Base-by-base conservation (phyloP, 495 filamentous ascomycete genomes). In the Recurvomyces mirabilis region DNA sequence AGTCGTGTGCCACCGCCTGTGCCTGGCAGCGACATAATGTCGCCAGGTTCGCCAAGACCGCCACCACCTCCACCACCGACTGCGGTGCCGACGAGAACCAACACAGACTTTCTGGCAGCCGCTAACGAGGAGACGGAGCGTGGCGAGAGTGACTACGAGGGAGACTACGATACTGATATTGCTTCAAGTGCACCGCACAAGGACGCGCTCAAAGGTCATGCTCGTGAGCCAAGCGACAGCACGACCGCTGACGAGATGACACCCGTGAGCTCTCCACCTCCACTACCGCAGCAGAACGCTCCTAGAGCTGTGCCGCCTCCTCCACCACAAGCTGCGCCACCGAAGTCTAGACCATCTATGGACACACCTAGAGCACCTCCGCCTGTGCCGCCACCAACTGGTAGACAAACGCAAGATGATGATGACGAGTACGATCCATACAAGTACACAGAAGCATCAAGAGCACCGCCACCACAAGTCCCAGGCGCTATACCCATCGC, bases 151-250 rank as follows among this genome's bases (percentile, higher is more conserved):
- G 91, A 95, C 61, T 96, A 96, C 58, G 91, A 98, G 60, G 91
- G 88, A 15, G 91, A 96, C 58, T 96, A 98, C 60, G 91, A 96
- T 53, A 98, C 91, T 29, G 91, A 96, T 60, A 95, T 98, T 52
- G 88, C 83, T 1, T 82, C 93, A 33, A 80, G 85, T 22, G 87
- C 77, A 9, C 81, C 82, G 30, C 82, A 91, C 59, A 91, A 93
- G 63, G 91, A 94, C 66, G 89, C 91, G 3, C 60, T 96, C 43
- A 93, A 86, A 55, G 60, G 84, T 15, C 86, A 94, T 63, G 78
- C 74, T 23, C 74, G 79, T 33, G 85, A 87, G 29, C 77, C 81
- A 18, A 89, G 82, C 48, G 77, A 77, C 30, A 72, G 64, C 38
- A 67, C 60, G 5, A 68, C 62, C 24, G 69, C 68, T 25, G 74